phyloP scores from a whole-genome alignment of 371 early-diverging fungal species.

The Funneliformis caledonium region DNA sequence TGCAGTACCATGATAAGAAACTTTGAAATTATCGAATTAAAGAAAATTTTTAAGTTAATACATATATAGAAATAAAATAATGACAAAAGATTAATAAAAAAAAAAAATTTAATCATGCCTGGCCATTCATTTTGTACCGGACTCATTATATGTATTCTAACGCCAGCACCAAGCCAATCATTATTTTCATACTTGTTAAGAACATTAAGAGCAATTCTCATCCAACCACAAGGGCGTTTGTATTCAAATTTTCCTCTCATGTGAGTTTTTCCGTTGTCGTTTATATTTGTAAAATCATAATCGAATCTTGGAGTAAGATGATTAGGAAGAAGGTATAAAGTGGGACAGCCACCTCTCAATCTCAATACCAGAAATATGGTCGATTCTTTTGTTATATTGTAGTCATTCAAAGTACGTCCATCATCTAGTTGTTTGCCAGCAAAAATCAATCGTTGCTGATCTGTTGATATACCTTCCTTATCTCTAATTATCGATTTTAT shows the following conservation, averaged over 20 bases:
- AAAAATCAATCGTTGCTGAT: conserved; percentile 27
- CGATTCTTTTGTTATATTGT: conserved; percentile 88
- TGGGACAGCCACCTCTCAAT: conserved; percentile 78
- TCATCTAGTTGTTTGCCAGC: conserved; percentile 97
- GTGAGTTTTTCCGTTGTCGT: neutral
- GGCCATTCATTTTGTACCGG: conserved; percentile 13
- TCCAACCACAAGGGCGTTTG: conserved; percentile 31
- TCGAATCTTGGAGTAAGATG: conserved; percentile 13
- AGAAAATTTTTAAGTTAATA: too few relatives aligned
- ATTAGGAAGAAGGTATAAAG: neutral
- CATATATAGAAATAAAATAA: too few relatives aligned
- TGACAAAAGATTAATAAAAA: too few relatives aligned
- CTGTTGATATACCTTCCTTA: neutral
- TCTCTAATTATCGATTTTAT: neutral
- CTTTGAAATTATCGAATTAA: too few relatives aligned
- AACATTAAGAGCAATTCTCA: conserved; percentile 21
- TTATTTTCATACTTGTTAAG: conserved; percentile 2
- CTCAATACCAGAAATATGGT: conserved; percentile 87
- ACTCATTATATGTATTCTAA: neutral
- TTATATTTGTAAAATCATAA: conserved; percentile 33
- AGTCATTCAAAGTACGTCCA: conserved; percentile 84
- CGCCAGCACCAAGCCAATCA: conserved; percentile 28
- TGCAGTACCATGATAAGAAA: conserved; percentile 33
- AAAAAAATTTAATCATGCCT: neutral
- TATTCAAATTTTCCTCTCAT: conserved; percentile 3